Evolutionary conservation across 768 basidiomycete species (phyloP).

Genomic region (Lactarius evosmus): DNA sequence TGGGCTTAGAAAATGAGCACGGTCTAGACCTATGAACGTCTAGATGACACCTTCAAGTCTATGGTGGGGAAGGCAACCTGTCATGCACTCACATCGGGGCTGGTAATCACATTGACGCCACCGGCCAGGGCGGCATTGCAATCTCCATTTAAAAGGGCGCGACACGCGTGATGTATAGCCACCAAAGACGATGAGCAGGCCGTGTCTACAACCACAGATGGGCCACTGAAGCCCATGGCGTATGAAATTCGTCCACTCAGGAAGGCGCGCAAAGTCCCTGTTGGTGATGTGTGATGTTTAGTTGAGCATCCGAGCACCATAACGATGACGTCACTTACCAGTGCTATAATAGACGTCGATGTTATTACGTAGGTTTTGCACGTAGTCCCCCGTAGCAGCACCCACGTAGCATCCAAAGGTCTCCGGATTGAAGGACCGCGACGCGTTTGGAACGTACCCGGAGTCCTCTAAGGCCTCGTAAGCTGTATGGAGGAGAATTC

Average conservation of each 20-base stretch:
- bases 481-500: conserved; percentile 61
- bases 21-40: conserved; percentile 69
- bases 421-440: conserved; percentile 48
- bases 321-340: conserved; percentile 38
- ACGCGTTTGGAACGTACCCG: conserved; percentile 63
- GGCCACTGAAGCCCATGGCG: conserved; percentile 63
- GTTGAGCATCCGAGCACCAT: neutral
- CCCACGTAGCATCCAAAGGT: conserved; percentile 66
- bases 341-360: conserved; percentile 72
- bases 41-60: conserved; percentile 31
- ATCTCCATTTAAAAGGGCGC: conserved; percentile 60
- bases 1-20: conserved; percentile 63
- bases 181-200: conserved; percentile 71
- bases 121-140: conserved; percentile 69
- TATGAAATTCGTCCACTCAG: conserved; percentile 70
- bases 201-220: conserved; percentile 69
- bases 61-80: neutral
- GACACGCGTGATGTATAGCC: conserved; percentile 65
- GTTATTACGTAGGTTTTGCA: conserved; percentile 57
- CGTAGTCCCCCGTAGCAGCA: conserved; percentile 67
- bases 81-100: conserved; percentile 56
- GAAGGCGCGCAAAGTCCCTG: conserved; percentile 67
- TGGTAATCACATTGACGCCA: conserved; percentile 68
- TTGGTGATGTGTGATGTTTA: neutral
- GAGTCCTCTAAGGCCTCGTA: conserved; percentile 68